Evolutionary conservation across 2,329 filamentous ascomycete species (phyloP), one percentile per base, ranked within the genome.

Genomic region (Cercospora beticola): DNA sequence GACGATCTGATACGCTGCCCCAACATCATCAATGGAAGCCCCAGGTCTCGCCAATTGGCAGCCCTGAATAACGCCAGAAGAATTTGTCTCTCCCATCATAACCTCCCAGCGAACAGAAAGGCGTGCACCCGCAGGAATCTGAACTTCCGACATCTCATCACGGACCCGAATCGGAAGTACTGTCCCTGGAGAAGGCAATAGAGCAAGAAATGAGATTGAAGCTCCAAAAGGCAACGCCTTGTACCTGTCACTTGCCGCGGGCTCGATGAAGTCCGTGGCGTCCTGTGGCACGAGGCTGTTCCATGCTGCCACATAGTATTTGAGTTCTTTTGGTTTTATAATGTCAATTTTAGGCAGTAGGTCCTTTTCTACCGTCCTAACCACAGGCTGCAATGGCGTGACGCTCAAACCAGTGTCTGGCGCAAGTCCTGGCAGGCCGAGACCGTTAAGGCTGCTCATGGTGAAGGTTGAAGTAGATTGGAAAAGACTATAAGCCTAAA

Each of bases 51-150:
- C 40, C 40, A 18, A 9, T 10, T 43, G 40, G 40, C 40, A 43
- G 0, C 2, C 16, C 0, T 5, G 4, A 3, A 43, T 6, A 0
- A 16, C 7, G 40, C 16, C 7, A 0, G 2, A 5, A 43, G 40
- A 43, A 43, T 8, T 43, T 18, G 5, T 18, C 16, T 43, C 40
- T 43, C 40, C 40, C 40, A 43, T n/a, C 40, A 18, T n/a, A 6
- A 43, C 16, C 7, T 43, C 40, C 40, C 40, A 43, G 14, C 40
- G 40, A 43, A 43, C n/a, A 43, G 40, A 43, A 18, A 43, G 7
- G 1, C 40, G 14, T 43, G 40, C 40, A 43, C 40, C 4, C 40
- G 40, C 14, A 18, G 40, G 40, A 18, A 43, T 43, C 9, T 43
- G 40, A 14, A 31, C 30, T 3, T 31, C 30, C 7, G 31, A 33